A percentile compares a stretch with the other conserved stretches of the same genome.
phyloP scores from a whole-genome alignment of 176 grass and related monocot genomes.

The Saccharum spontaneum region DNA sequence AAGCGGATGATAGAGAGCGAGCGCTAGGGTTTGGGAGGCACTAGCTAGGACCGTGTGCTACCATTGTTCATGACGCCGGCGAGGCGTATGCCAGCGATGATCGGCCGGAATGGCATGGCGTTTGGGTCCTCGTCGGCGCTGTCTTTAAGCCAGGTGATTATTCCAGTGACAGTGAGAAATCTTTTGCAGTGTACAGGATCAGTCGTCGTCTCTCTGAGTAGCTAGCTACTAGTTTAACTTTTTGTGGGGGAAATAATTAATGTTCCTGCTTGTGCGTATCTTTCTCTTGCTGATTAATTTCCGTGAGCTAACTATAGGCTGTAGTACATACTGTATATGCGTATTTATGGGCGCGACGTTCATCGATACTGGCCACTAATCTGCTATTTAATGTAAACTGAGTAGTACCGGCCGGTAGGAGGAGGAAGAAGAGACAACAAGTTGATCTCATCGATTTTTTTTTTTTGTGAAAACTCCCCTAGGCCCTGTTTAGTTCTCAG shows the following conservation, averaged over 20 bases:
- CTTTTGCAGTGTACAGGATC: background rate
- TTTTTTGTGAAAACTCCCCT: too few relatives aligned
- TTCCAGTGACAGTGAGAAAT: background rate
- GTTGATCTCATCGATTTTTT: background rate
- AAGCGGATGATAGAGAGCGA: background rate
- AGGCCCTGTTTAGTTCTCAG: too few relatives aligned
- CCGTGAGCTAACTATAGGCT: background rate
- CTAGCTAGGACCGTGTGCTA: background rate
- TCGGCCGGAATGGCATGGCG: conserved; percentile 48
- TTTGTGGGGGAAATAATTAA: background rate
- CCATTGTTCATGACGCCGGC: conserved; percentile 62
- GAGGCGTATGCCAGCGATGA: conserved; percentile 73
- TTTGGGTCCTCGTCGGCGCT: conserved; percentile 71
- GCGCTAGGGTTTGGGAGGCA: conserved; percentile 55
- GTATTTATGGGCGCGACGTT: conserved; percentile 29
- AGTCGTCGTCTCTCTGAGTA: background rate
- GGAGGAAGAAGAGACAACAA: background rate
- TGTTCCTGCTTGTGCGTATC: conserved; percentile 13
- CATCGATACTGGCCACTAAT: background rate
- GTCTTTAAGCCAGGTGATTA: conserved; percentile 61
- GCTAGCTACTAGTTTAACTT: background rate
- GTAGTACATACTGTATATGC: conserved; percentile 21
- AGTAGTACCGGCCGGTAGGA: background rate
- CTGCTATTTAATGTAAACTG: conserved; percentile 22
- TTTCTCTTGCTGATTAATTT: conserved; percentile 6